phyloP scores from a whole-genome alignment of 345 rosid species.

The Durio zibethinus region DNA sequence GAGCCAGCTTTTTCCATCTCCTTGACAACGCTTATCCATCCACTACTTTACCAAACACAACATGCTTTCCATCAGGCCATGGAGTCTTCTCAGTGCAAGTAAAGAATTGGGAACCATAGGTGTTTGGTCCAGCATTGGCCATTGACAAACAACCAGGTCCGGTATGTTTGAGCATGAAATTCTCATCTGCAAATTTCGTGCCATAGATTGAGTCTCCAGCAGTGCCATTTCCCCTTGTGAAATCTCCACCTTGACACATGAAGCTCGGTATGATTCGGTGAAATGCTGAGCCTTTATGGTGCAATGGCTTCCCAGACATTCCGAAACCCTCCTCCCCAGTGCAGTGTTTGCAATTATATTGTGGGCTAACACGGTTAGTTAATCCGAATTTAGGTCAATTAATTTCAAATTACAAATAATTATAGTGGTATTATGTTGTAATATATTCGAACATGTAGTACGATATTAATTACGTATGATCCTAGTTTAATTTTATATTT shows the following conservation, averaged over 20 bases:
- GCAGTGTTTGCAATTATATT: too few relatives aligned
- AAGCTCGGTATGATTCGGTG: conserved; percentile 82
- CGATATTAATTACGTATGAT: too few relatives aligned
- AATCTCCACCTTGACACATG: conserved; percentile 96
- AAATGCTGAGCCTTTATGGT: conserved; percentile 77
- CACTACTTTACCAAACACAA: conserved; percentile 83
- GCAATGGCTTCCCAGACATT: conserved; percentile 49
- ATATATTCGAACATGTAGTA: too few relatives aligned
- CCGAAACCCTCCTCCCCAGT: conserved; percentile 82
- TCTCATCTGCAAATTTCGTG: conserved; percentile 68
- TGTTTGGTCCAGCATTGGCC: conserved; percentile 79
- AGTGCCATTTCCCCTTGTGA: conserved; percentile 82
- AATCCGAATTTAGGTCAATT: too few relatives aligned
- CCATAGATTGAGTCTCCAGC: conserved; percentile 88
- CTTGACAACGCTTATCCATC: conserved; percentile 69
- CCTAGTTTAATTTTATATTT: too few relatives aligned
- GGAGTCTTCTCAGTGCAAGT: conserved; percentile 68
- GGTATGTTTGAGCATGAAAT: conserved; percentile 71
- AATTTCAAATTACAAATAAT: too few relatives aligned
- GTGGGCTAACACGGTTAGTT: too few relatives aligned
- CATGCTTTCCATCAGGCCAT: conserved; percentile 89
- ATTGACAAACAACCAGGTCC: conserved; percentile 70
- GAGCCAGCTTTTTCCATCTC: conserved; percentile 73
- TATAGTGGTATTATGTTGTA: too few relatives aligned
- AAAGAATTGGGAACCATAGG: conserved; percentile 89